Base-by-base conservation (phyloP, 1,284 basidiomycete genomes). In the Tilletia caries region DNA sequence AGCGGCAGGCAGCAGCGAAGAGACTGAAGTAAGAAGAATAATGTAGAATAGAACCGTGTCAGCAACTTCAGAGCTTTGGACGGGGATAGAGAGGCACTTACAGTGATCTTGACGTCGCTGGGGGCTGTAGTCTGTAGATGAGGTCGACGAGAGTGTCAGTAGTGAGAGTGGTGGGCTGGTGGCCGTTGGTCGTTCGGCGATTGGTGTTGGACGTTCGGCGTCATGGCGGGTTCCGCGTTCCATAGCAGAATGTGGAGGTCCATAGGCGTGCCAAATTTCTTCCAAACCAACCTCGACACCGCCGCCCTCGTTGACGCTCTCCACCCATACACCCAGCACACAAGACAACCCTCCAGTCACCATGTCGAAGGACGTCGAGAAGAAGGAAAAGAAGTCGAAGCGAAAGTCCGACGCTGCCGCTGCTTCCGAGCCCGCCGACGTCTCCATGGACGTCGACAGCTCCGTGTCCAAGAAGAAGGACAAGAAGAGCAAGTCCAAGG, bases 381-480 rank as follows among this genome's bases (percentile, higher is more conserved):
- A 66, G 48, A 66, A 66, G 27, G 65, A 66, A n/a, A 52, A 66
- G 46, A 52, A 50, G 65, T 34, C 58, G 10, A 62, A 34, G 58
- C 58, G 46, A 43, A 66, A 50, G 46, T 34, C 65, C 3, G 48
- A 52, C 44, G 65, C 46, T 2, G 44, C 44, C 13, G 48, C 37
- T 10, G 41, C 25, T 12, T 25, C 43, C 18, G 27, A 4, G 3
- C 25, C 12, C 18, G 43, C 27, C 2, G 65, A n/a, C 65, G 32
- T 27, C n/a, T 25, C 44, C 12, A 46, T 66, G 41, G 48, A 52
- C 32, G 20, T 37, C 18, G 48, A 52, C 23, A 27, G 44, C 27
- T 33, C 58, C 62, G 15, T 25, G 18, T 44, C 64, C 43, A 46
- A 65, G 64, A 66, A 66, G 65, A 66, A 66, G 48, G 65, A 66